Base-by-base conservation (phyloP, 2,329 filamentous ascomycete species). In the Pestalotiopsis sp. region DNA sequence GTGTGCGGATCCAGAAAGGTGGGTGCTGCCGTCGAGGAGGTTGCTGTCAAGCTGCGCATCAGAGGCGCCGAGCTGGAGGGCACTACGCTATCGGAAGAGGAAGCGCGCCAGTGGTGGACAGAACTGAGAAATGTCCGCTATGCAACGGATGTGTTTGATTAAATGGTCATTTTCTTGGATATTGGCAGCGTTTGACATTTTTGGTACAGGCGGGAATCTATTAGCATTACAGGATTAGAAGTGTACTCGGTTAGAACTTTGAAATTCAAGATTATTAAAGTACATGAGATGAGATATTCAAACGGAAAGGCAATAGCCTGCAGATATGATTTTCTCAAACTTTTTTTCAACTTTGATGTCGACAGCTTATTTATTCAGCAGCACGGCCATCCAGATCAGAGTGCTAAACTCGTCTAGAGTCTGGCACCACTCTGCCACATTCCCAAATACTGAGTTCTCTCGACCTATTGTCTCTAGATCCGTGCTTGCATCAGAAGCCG, bases 1-100 rank as follows among this genome's bases (percentile, higher is more conserved):
- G 84, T 90, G 0, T 90, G 88, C 73, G 88, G 88, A 1, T 85
- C 83, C 39, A 77, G 77, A 14, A 73, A 73, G 9, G 74, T 84
- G 4, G 81, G 78, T 3, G 75, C 78, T 38, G 80, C 73, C 0
- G 76, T 83, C 14, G 71, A 76, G 41, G 75, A 78, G 38, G 76
- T 76, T 1, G 77, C 77, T 7, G 78, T 76, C 60, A 65, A 64
- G 27, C 78, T 82, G 23, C 77, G 59, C 58, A 56, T n/a, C 27
- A 59, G 13, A 4, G 72, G 77, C 59, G 70, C 65, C 64, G 69
- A 73, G 58, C 6, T 27, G 12, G 41, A 64, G 41, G 68, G 69
- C 31, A 49, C 56, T 27, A 65, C 68, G 57, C 20, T 70, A 66
- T 66, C 41, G 31, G 69, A 77, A 39, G 72, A 75, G 23, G 68